Percentiles rank a stretch among this genome's conserved stretches.
These are phyloP conservation scores for Calonectria ilicicola DNA, from an alignment of 2,329 filamentous ascomycete species.

Conservation along the genomic window DNA sequence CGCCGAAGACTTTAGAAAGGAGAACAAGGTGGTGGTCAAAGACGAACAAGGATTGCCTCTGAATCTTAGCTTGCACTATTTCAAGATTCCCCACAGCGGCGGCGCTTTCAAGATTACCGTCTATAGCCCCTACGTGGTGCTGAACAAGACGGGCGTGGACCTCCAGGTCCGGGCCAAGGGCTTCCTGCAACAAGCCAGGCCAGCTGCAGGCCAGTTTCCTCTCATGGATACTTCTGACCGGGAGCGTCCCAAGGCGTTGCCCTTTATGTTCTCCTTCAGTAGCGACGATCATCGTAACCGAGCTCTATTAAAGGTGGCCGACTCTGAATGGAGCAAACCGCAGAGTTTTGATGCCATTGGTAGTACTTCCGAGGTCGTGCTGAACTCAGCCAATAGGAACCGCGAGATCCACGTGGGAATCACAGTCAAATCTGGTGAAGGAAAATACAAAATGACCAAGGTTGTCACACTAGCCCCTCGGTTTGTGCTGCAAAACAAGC, in stretches of 20 bases:
- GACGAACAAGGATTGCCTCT: constrained; percentile 85
- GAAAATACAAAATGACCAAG: constrained; percentile 98
- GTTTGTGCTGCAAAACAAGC: constrained; percentile 93
- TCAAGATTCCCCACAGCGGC: constrained; percentile 88
- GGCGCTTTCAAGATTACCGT: constrained; percentile 96
- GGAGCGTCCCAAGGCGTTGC: constrained; percentile 79
- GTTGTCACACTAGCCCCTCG: constrained; percentile 92
- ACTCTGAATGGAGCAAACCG: constrained; percentile 96
- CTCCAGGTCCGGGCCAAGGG: constrained; percentile 90
- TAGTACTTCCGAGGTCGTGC: constrained; percentile 87
- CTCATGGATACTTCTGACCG: constrained; percentile 59
- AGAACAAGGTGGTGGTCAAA: constrained; percentile 82
- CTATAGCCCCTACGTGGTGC: constrained; percentile 92
- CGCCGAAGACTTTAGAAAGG: constrained; percentile 88
- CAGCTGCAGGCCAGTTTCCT: constrained; percentile 84
- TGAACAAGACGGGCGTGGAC: constrained; percentile 95
- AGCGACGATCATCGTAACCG: constrained; percentile 93
- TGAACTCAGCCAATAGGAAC: constrained; percentile 77
- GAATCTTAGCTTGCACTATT: constrained; percentile 90
- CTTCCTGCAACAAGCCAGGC: constrained; percentile 84
- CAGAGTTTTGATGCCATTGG: constrained; percentile 98
- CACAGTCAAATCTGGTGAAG: constrained; percentile 88
- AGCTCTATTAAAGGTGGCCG: constrained; percentile 86
- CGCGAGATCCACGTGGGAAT: constrained; percentile 93
- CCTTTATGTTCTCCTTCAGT: constrained; percentile 96